Evolutionary conservation across 2,329 filamentous ascomycete species (phyloP).

Genomic region (Colletotrichum sp.): DNA sequence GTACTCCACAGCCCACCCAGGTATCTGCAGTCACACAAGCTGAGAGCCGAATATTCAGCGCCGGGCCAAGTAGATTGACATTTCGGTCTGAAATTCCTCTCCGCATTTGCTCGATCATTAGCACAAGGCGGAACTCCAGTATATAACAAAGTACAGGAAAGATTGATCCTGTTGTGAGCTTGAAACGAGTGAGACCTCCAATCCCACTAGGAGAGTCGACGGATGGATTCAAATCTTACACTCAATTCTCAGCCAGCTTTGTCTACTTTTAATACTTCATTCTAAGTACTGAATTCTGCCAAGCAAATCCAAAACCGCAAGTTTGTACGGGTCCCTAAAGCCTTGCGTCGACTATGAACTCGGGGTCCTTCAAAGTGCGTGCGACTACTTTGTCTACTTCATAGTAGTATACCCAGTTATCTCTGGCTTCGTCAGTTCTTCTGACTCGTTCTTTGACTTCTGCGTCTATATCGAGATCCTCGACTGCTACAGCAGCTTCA

Average conservation of each 20-base stretch:
- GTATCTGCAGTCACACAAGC: background rate
- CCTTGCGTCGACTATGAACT: background rate
- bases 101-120: accelerated
- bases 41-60: background rate
- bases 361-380: background rate
- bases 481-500: background rate
- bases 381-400: background rate
- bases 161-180: background rate
- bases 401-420: background rate
- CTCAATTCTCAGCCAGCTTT: background rate
- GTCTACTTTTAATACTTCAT: background rate
- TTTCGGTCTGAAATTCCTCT: background rate
- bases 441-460: background rate
- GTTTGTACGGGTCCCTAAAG: background rate
- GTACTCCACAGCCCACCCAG: background rate
- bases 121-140: background rate
- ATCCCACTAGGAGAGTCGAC: background rate
- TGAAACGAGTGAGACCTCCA: background rate
- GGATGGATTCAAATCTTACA: background rate
- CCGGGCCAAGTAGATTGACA: background rate
- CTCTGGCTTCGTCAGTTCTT: background rate
- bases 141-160: background rate
- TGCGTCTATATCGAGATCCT: background rate
- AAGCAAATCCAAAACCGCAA: background rate
- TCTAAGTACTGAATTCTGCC: background rate